A percentile compares a stretch with the other conserved stretches of the same genome.
Conservation (phyloP, 345 rosid genomes). For the Bruguiera gymnorhiza region DNA sequence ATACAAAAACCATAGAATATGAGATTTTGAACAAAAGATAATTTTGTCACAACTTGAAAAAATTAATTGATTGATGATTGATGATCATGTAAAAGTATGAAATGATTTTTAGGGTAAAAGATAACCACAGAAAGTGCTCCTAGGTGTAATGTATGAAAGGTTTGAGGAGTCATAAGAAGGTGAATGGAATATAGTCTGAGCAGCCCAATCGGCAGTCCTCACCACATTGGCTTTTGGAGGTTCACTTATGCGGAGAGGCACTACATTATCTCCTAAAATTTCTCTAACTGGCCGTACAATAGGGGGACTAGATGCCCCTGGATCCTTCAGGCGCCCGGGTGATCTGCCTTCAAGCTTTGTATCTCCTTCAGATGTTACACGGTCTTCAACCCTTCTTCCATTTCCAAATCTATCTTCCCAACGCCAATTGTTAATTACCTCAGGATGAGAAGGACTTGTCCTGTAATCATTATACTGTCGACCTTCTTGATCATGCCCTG, state of each 20-base stretch:
- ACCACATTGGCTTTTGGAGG: constrained; percentile 76
- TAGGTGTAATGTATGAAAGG: background rate
- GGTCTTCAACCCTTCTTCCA: constrained; percentile 55
- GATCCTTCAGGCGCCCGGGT: constrained; percentile 66
- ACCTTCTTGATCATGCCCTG: constrained; percentile 62
- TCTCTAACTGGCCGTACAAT: constrained; percentile 82
- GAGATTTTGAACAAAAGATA: too few relatives aligned
- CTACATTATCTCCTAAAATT: constrained; percentile 80
- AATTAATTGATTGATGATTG: too few relatives aligned
- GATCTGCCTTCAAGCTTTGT: constrained; percentile 57
- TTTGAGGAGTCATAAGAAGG: background rate
- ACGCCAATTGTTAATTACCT: constrained; percentile 82
- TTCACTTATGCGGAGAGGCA: constrained; percentile 78
- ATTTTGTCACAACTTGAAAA: too few relatives aligned
- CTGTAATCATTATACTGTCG: constrained; percentile 48
- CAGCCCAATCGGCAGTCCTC: constrained; percentile 43
- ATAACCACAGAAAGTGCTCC: too few relatives aligned
- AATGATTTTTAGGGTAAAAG: too few relatives aligned
- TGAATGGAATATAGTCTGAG: constrained; percentile 32
- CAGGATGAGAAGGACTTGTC: constrained; percentile 76
- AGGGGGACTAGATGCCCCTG: constrained; percentile 72
- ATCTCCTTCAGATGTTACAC: constrained; percentile 53
- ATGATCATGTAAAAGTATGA: too few relatives aligned
- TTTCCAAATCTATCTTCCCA: constrained; percentile 89
- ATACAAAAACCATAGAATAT: too few relatives aligned